Percentiles rank a stretch among this genome's conserved stretches.
Conservation (phyloP, 805 yeast species). For the Phaffomyces thermotolerans region DNA sequence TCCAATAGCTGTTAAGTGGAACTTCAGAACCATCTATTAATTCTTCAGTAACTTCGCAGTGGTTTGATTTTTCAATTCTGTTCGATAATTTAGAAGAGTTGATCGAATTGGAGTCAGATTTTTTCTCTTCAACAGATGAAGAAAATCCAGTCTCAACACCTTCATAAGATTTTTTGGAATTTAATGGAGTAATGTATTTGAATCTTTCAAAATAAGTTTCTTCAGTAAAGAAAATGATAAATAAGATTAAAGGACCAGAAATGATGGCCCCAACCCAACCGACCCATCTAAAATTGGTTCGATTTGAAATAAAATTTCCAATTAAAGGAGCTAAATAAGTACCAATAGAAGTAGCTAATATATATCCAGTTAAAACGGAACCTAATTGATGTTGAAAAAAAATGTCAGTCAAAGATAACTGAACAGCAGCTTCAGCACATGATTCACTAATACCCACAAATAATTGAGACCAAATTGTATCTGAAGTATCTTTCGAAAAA, state of each 20-base stretch:
- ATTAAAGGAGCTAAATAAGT: conserved; percentile 74
- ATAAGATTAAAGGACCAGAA: conserved; percentile 48
- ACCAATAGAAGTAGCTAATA: conserved; percentile 67
- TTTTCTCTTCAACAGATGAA: conserved; percentile 3
- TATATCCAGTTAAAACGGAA: conserved; percentile 63
- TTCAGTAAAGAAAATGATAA: conserved; percentile 55
- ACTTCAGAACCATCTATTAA: conserved; percentile 36
- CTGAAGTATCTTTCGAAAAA: conserved; percentile 41
- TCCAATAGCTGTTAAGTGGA: conserved; percentile 36
- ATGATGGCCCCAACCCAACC: conserved; percentile 62
- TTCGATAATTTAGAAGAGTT: neutral
- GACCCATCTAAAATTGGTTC: conserved; percentile 70
- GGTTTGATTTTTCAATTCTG: neutral
- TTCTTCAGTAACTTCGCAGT: conserved; percentile 14
- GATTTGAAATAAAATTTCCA: conserved; percentile 63
- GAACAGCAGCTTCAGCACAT: conserved; percentile 69
- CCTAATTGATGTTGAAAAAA: conserved; percentile 76
- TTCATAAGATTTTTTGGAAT: conserved; percentile 14
- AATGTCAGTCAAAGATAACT: conserved; percentile 61
- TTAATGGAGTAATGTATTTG: conserved; percentile 30
- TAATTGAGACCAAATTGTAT: conserved; percentile 70
- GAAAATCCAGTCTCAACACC: conserved; percentile 9
- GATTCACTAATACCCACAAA: conserved; percentile 79
- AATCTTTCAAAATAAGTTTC: conserved; percentile 63
- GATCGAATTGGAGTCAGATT: neutral